Evolutionary conservation across 352 stramenopile species (phyloP).

Genomic region (Phytophthora quininea): DNA sequence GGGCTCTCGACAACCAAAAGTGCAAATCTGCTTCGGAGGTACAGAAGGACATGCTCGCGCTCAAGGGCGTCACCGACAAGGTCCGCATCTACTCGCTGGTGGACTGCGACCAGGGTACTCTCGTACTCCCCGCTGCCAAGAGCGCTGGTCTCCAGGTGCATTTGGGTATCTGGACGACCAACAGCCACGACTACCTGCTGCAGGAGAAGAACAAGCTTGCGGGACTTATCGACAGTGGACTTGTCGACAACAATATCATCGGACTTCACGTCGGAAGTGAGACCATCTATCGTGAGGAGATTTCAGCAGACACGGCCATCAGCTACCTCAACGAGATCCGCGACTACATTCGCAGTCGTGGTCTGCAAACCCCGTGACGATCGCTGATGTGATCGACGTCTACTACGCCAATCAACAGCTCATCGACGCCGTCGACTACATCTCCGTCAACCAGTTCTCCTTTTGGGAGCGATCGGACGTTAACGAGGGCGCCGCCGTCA

Average conservation of each 20-base stretch:
- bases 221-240: constrained; percentile 34
- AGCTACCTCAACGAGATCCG: constrained; percentile 51
- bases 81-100: constrained; percentile 67
- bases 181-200: constrained; percentile 31
- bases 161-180: constrained; percentile 59
- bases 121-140: constrained; percentile 46
- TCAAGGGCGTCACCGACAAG: constrained; percentile 44
- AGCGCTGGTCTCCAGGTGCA: constrained; percentile 44
- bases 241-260: constrained; percentile 49
- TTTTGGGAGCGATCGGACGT: constrained; percentile 60
- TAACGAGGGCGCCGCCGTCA: constrained; percentile 39
- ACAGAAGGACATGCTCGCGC: constrained; percentile 43
- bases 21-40: constrained; percentile 54
- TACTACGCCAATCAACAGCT: constrained; percentile 63
- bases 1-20: constrained; percentile 19
- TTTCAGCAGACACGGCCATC: constrained; percentile 43
- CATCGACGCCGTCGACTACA: constrained; percentile 59
- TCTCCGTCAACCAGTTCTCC: constrained; percentile 76
- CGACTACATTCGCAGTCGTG: constrained; percentile 34
- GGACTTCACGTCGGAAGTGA: constrained; percentile 62
- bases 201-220: constrained; percentile 42
- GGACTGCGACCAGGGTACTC: constrained; percentile 42
- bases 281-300: constrained; percentile 65
- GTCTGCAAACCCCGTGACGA: constrained; percentile 52
- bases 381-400: constrained; percentile 65